Conservation (phyloP, 106 monocot species). For the Dactylorhiza incarnata region DNA sequence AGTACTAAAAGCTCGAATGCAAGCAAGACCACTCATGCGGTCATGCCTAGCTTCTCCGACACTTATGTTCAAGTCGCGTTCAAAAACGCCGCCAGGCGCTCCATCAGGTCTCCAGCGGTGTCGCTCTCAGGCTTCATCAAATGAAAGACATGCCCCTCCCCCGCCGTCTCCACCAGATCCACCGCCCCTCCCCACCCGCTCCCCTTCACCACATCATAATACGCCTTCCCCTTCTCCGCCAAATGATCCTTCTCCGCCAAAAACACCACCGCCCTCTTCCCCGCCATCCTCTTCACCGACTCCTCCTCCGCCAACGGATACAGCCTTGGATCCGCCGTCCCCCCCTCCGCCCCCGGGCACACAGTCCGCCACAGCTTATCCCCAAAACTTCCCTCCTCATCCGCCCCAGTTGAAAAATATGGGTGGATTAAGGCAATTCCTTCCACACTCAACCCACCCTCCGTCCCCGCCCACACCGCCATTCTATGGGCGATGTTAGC, state of each 20-base stretch:
- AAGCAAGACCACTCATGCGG: too few relatives aligned
- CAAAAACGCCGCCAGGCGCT: constrained; percentile 6
- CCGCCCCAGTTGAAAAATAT: not conserved
- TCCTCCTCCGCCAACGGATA: constrained; percentile 6
- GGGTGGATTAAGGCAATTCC: constrained; percentile 6
- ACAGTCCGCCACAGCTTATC: not conserved
- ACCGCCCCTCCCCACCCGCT: constrained; percentile 13
- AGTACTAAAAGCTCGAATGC: too few relatives aligned
- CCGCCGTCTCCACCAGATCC: constrained; percentile 1
- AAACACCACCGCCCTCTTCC: constrained; percentile 1
- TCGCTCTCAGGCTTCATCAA: not conserved
- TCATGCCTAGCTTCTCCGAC: too few relatives aligned
- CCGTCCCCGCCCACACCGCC: constrained; percentile 4
- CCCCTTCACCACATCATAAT: constrained; percentile 9
- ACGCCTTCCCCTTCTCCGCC: not conserved
- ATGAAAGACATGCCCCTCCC: constrained; percentile 6
- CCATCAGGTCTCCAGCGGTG: not conserved
- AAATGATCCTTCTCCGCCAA: constrained; percentile 12
- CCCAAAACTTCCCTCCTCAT: not conserved
- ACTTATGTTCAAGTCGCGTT: too few relatives aligned
- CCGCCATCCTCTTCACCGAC: constrained; percentile 3
- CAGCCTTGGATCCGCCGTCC: not conserved
- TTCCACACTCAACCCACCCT: not conserved
- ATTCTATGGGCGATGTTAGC: constrained; percentile 10
- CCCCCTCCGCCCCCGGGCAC: not conserved